phyloP scores from a whole-genome alignment of 2,329 filamentous ascomycete genomes.

The Stromatinia cepivora region DNA sequence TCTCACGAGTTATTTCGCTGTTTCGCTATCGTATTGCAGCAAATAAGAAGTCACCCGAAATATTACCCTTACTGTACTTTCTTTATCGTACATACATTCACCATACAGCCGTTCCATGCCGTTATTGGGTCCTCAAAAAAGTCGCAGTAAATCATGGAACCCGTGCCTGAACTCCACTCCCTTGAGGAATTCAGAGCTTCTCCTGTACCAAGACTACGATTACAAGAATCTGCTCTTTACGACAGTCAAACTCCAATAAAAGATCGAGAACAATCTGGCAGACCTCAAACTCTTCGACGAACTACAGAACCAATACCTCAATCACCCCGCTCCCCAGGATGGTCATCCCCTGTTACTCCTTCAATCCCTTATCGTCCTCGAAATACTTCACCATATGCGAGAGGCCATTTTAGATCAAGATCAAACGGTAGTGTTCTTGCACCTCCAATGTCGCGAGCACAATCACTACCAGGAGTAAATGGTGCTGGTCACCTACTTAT shows the following conservation, averaged over 20 bases:
- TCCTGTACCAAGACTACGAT: slow-evolving; percentile 55
- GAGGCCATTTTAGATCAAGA: slow-evolving; percentile 57
- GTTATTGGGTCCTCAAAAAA: slow-evolving; percentile 22
- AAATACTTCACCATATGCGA: slow-evolving; percentile 61
- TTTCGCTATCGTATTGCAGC: slow-evolving; percentile 6
- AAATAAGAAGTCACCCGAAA: slow-evolving; percentile 11
- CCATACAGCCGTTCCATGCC: slow-evolving; percentile 18
- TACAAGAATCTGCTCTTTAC: slow-evolving; percentile 39
- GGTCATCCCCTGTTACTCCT: slow-evolving; percentile 41
- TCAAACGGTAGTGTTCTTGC: slow-evolving; percentile 57
- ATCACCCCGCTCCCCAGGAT: slow-evolving; percentile 51
- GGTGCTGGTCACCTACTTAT: slow-evolving; percentile 57
- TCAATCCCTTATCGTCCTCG: slow-evolving; percentile 59
- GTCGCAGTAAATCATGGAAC: slow-evolving; percentile 54
- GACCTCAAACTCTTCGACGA: slow-evolving; percentile 56
- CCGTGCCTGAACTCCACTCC: slow-evolving; percentile 66
- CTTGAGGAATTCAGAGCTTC: slow-evolving; percentile 65
- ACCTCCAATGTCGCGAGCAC: slow-evolving; percentile 60
- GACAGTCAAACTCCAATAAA: slow-evolving; percentile 25
- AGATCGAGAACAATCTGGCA: slow-evolving; percentile 37
- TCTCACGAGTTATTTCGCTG: not conserved
- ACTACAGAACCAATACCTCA: slow-evolving; percentile 58
- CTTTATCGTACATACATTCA: slow-evolving; percentile 16
- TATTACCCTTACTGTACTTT: not conserved
- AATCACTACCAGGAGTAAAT: slow-evolving; percentile 64